A percentile compares a stretch with the other conserved stretches of the same genome.
Conservation (phyloP, 345 rosid genomes). For the Acer yangbiense region DNA sequence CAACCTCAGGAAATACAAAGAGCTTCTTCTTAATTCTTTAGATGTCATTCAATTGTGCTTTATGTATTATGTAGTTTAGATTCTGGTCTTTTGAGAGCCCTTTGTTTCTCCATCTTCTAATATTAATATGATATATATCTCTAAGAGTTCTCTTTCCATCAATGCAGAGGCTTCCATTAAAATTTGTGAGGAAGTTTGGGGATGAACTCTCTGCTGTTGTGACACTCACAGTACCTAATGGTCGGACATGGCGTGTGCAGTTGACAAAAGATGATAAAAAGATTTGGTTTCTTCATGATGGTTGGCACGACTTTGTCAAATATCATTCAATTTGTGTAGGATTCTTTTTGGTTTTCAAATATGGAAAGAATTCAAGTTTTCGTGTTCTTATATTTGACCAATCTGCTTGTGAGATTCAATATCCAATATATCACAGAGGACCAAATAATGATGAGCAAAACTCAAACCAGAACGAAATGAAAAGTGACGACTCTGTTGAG, state of each 20-base stretch:
- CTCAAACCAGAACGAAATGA: background rate
- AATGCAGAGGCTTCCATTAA: slow-evolving; percentile 40
- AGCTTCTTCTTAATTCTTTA: too few species aligned
- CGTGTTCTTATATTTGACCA: slow-evolving; percentile 34
- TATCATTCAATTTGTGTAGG: slow-evolving; percentile 36
- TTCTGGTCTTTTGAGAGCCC: too few species aligned
- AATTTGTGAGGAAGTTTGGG: slow-evolving; percentile 29
- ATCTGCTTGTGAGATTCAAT: slow-evolving; percentile 40
- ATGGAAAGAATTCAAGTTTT: slow-evolving; percentile 37
- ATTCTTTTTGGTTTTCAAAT: slow-evolving; percentile 39
- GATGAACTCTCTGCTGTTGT: slow-evolving; percentile 39
- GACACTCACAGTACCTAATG: slow-evolving; percentile 32
- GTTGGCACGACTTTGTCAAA: slow-evolving; percentile 41
- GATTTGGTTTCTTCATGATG: slow-evolving; percentile 44
- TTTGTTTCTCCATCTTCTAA: background rate
- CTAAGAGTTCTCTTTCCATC: background rate
- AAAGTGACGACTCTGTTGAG: slow-evolving; percentile 31
- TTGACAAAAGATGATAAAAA: slow-evolving; percentile 24
- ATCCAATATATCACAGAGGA: slow-evolving; percentile 6
- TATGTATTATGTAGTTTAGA: too few species aligned
- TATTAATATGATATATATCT: background rate
- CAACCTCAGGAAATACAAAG: too few species aligned
- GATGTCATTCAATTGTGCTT: too few species aligned
- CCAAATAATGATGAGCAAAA: background rate
- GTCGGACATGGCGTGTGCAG: slow-evolving; percentile 39